These are phyloP conservation scores for Aphanocladium album DNA, from an alignment of 2,329 filamentous ascomycete species.

Conservation along the genomic window DNA sequence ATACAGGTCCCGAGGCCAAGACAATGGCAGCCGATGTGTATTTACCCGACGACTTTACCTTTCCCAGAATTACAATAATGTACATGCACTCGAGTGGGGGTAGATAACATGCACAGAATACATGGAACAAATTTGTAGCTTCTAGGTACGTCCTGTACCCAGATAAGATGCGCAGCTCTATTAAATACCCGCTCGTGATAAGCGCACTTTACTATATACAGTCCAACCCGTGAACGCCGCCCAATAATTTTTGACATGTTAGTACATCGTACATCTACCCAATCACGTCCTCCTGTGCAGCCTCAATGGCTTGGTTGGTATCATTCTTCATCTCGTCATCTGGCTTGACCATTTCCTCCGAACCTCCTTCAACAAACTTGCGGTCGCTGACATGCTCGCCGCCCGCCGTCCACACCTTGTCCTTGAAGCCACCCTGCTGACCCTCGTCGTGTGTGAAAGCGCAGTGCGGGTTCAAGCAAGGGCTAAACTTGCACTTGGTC, in stretches of 20 bases:
- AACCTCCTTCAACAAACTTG: conserved; percentile 72
- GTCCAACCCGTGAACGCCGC: conserved; percentile 15
- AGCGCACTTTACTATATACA: conserved; percentile 13
- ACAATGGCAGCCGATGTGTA: background rate
- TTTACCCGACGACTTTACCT: background rate
- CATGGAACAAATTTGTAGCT: background rate
- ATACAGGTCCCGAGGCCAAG: too few species aligned
- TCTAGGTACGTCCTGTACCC: background rate
- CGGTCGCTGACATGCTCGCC: conserved; percentile 80
- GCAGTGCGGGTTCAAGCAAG: conserved; percentile 85
- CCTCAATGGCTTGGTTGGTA: conserved; percentile 33
- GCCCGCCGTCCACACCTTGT: conserved; percentile 85
- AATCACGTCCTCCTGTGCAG: conserved; percentile 36
- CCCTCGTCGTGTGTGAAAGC: conserved; percentile 87
- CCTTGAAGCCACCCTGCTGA: conserved; percentile 76
- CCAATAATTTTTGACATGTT: conserved; percentile 12
- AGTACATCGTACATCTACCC: conserved; percentile 24
- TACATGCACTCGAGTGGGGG: background rate
- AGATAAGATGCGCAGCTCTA: conserved; percentile 1
- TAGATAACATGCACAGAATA: background rate
- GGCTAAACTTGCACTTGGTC: conserved; percentile 83
- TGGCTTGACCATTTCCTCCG: conserved; percentile 70
- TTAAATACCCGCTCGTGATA: background rate
- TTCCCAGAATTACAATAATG: background rate
- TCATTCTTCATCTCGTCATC: conserved; percentile 31